phyloP scores from a whole-genome alignment of 2,329 filamentous ascomycete genomes.

The Calycina marina region DNA sequence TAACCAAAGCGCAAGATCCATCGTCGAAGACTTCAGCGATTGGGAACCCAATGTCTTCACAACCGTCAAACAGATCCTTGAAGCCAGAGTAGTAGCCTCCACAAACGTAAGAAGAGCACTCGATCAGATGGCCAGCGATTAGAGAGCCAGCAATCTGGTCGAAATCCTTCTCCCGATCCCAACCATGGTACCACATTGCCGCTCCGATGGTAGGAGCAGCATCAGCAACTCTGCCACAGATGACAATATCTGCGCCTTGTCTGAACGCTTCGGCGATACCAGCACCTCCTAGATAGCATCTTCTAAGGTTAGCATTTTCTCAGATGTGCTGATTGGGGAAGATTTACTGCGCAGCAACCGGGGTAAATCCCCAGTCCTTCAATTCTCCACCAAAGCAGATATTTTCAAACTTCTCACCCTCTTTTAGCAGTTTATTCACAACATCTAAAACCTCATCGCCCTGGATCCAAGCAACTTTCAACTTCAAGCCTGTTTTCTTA shows the following conservation, averaged over 20 bases:
- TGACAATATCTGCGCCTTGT: conserved; percentile 29
- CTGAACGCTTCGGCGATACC: conserved; percentile 25
- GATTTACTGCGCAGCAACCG: conserved; percentile 2
- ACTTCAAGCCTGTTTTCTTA: conserved; percentile 2
- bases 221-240: conserved; percentile 30
- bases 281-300: conserved; percentile 33
- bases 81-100: conserved; percentile 14
- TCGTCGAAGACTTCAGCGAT: conserved; percentile 29
- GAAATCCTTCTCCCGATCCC: conserved; percentile 18
- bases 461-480: conserved; percentile 30
- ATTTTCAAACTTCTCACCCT: conserved; percentile 4
- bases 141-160: conserved; percentile 26
- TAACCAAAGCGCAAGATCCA: conserved; percentile 30
- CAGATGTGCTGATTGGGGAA: too few species aligned
- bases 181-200: conserved; percentile 16
- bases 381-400: conserved; percentile 1
- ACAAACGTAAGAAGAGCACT: conserved; percentile 17
- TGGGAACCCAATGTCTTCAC: conserved; percentile 29
- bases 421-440: conserved; percentile 10
- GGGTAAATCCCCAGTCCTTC: conserved; percentile 3
- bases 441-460: conserved; percentile 29
- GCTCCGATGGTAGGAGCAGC: conserved; percentile 28
- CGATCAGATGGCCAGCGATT: conserved; percentile 21
- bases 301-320: background rate
- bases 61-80: conserved; percentile 21